phyloP scores from a whole-genome alignment of 2,329 filamentous ascomycete species.

The Ascochyta koolunga region DNA sequence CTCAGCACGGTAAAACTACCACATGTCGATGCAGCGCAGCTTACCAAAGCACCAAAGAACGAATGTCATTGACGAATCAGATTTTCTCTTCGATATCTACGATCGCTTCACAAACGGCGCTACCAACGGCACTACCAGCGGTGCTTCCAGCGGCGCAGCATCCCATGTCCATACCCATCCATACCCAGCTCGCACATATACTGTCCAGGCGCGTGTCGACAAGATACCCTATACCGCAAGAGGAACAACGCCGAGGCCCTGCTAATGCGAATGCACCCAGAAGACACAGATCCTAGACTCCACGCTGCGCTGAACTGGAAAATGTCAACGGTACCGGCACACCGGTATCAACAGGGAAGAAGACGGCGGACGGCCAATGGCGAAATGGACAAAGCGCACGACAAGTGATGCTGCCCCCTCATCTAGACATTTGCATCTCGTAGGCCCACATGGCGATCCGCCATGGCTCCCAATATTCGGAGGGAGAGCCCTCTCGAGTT shows the following conservation, averaged over 20 bases:
- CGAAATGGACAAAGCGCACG: not conserved
- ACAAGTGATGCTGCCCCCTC: not conserved
- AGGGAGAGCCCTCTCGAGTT: not conserved
- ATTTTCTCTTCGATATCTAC: not conserved
- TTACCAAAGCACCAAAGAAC: too few species aligned
- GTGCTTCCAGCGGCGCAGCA: not conserved
- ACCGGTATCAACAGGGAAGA: slow-evolving; percentile 6
- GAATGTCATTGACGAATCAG: too few species aligned
- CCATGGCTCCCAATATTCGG: not conserved
- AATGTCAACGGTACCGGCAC: slow-evolving; percentile 14
- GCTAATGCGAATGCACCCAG: slow-evolving; percentile 14
- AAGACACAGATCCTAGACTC: slow-evolving; percentile 19
- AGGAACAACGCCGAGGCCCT: slow-evolving; percentile 6
- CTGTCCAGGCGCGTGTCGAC: not conserved
- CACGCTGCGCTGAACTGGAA: slow-evolving; percentile 23
- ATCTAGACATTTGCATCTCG: not conserved
- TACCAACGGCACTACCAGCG: too few species aligned
- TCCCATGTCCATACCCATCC: too few species aligned
- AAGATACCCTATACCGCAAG: not conserved
- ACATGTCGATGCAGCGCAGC: too few species aligned
- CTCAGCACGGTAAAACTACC: too few species aligned
- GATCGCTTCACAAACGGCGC: too few species aligned
- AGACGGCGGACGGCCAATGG: not conserved
- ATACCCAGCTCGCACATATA: not conserved
- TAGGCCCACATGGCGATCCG: not conserved